Conservation (phyloP, 768 basidiomycete genomes). For the Russula ochroleuca region DNA sequence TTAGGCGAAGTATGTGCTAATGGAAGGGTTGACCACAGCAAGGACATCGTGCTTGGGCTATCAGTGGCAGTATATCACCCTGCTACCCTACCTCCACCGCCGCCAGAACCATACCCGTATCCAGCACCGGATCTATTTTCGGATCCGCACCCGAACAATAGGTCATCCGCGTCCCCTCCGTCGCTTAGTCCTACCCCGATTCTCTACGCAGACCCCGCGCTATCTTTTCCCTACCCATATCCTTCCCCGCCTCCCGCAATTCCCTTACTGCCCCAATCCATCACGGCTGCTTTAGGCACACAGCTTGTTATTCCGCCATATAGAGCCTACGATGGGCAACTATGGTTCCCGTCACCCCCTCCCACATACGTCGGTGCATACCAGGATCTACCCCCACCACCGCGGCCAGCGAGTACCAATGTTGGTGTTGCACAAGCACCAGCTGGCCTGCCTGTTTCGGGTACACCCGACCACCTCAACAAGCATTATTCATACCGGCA, state of each 20-base stretch:
- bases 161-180: conserved; percentile 30
- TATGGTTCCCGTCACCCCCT: conserved; percentile 32
- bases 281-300: conserved; percentile 40
- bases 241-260: conserved; percentile 28
- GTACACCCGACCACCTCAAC: conserved; percentile 32
- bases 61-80: conserved; percentile 66
- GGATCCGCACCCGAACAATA: background rate
- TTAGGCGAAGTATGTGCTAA: background rate
- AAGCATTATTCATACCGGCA: conserved; percentile 32
- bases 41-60: conserved; percentile 62
- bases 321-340: conserved; percentile 33
- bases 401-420: conserved; percentile 50
- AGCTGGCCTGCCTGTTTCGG: conserved; percentile 37
- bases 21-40: conserved; percentile 41
- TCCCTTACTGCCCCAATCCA: conserved; percentile 36
- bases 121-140: conserved; percentile 7
- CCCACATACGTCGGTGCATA: conserved; percentile 20
- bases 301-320: conserved; percentile 26
- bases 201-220: conserved; percentile 31
- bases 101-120: conserved; percentile 24
- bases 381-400: conserved; percentile 37
- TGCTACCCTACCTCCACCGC: conserved; percentile 46
- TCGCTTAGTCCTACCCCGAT: conserved; percentile 19
- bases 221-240: conserved; percentile 36
- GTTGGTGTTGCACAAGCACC: conserved; percentile 36